Base-by-base conservation (phyloP, 306 rosid genomes). In the Crataegus laevigata region DNA sequence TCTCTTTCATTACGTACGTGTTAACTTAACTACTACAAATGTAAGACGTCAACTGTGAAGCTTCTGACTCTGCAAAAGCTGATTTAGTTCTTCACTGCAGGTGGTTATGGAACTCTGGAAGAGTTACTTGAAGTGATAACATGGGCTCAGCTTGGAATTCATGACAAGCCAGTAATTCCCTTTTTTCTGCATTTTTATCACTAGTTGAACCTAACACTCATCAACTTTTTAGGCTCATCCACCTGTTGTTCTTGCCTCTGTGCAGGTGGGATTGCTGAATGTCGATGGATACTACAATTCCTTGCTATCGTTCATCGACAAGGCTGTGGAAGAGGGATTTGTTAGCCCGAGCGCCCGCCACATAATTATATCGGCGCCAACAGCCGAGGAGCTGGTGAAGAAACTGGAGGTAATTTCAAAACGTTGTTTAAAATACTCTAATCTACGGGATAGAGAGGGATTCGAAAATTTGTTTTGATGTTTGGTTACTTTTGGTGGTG, bases 91-190 rank as follows among this genome's bases (percentile, higher is more conserved):
- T 85, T 78, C 25, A 52, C 18, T 79, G 72, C 86, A 94, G 99
- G 99, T 47, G 99, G 99, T 40, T 92, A 94, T 88, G 99, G 99
- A 78, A 94, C 99, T 45, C 82, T 94, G 72, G 99, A 94, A 84
- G 97, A 94, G 85, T 90, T 94, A 52, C 99, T 94, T 82, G 97
- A 94, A 82, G 99, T 89, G 69, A 94, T 94, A 83, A 92, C 99
- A 11, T 94, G 99, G 99, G 99, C 99, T 71, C 99, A 94, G 75
- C 97, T 94, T 73, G 99, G 99, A 75, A 94, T 94, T 80, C 99
- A 94, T 64, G 99, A 94, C 75, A 94, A 94, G 78, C 99, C 99
- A 72, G 99, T 94, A 78, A 73, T 60, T 83, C 32, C 40, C 5
- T 57, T 58, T 32, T 61, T 66, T 68, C 69, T 42, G 72, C 73